These are phyloP conservation scores for Dictyostelium brefeldianum DNA, from an alignment of 78 protist species.

Conservation along the genomic window DNA sequence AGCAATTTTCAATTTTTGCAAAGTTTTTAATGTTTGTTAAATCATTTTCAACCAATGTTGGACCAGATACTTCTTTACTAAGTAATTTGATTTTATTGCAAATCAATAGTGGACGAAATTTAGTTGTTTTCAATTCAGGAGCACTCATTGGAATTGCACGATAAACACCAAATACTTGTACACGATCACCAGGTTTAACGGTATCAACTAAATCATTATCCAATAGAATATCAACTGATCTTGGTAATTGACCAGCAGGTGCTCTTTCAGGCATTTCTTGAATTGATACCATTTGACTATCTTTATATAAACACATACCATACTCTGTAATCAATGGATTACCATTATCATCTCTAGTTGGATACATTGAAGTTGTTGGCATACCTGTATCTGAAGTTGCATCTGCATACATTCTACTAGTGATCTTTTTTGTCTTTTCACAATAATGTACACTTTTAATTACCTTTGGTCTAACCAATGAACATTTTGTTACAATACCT, in stretches of 20 bases:
- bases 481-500: constrained; percentile 98
- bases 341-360: constrained; percentile 93
- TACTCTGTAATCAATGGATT: constrained; percentile 96
- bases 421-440: constrained; percentile 77
- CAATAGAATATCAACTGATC: constrained; percentile 93
- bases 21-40: constrained; percentile 66
- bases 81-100: constrained; percentile 85
- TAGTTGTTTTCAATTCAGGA: constrained; percentile 13
- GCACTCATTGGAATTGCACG: constrained; percentile 78
- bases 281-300: constrained; percentile 91
- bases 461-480: constrained; percentile 92
- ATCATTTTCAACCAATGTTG: constrained; percentile 57
- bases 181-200: constrained; percentile 98
- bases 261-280: constrained; percentile 99
- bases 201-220: constrained; percentile 96
- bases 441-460: constrained; percentile 96
- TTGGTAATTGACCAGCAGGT: constrained; percentile 99
- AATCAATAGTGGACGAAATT: constrained; percentile 88
- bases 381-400: constrained; percentile 70
- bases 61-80: constrained; percentile 35
- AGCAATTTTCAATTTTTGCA: constrained; percentile 13
- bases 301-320: constrained; percentile 96
- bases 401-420: constrained; percentile 89
- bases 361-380: constrained; percentile 89
- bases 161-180: constrained; percentile 88